Conservation (phyloP, 768 basidiomycete species). For the Cystobasidium onofrii region DNA sequence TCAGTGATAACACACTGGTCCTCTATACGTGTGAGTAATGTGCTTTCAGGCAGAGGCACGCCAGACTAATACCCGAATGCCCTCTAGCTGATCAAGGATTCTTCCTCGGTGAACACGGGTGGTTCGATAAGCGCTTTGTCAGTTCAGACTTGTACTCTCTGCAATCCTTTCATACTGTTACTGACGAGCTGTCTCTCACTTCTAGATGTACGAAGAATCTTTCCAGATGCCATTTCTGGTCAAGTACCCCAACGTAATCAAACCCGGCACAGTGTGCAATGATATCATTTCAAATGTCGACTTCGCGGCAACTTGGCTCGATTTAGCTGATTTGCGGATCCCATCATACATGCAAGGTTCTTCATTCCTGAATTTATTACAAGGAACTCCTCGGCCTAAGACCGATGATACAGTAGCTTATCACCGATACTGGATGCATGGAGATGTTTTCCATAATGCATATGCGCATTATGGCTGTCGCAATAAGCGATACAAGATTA, state of each 20-base stretch:
- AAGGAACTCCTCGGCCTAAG: background rate
- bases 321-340: background rate
- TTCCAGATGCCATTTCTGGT: constrained; percentile 36
- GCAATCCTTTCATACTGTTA: too few species aligned
- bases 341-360: constrained; percentile 34
- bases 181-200: background rate
- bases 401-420: constrained; percentile 30
- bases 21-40: constrained; percentile 34
- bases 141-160: background rate
- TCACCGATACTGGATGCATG: constrained; percentile 35
- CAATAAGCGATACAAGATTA: constrained; percentile 38
- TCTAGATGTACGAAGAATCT: constrained; percentile 35
- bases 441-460: constrained; percentile 31
- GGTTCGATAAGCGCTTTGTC: constrained; percentile 41
- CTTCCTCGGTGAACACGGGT: constrained; percentile 40
- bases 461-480: constrained; percentile 38
- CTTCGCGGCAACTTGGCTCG: constrained; percentile 34
- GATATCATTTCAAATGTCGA: constrained; percentile 35
- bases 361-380: constrained; percentile 20
- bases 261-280: constrained; percentile 29
- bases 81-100: constrained; percentile 36
- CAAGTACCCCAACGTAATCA: constrained; percentile 16
- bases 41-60: background rate
- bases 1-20: constrained; percentile 37
- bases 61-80: background rate